Conservation (phyloP, 768 basidiomycete genomes). For the Calocera cornea region DNA sequence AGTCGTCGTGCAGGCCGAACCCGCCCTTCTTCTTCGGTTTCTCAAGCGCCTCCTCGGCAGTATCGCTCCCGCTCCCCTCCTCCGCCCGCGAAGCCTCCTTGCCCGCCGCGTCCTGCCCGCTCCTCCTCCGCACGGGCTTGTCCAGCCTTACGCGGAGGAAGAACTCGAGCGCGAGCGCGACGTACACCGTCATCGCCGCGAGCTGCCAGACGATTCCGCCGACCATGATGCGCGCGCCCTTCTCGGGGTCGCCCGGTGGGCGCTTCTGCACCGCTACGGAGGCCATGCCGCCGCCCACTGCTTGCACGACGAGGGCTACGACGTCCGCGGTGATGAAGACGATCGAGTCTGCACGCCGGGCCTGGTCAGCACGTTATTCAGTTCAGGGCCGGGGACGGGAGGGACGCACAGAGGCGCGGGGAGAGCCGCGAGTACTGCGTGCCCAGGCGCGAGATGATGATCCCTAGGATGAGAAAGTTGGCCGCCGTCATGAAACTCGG, state of each 20-base stretch:
- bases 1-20: not conserved
- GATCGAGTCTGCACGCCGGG: slow-evolving; percentile 10
- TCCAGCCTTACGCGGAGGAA: slow-evolving; percentile 30
- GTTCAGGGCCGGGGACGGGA: not conserved
- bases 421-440: slow-evolving; percentile 34
- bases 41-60: not conserved
- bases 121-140: slow-evolving; percentile 23
- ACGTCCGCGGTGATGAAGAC: slow-evolving; percentile 23
- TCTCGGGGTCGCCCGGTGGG: slow-evolving; percentile 11
- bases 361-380: not conserved
- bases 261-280: slow-evolving; percentile 11
- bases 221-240: slow-evolving; percentile 13
- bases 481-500: slow-evolving; percentile 29
- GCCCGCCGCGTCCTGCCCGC: not conserved
- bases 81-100: not conserved
- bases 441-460: slow-evolving; percentile 34
- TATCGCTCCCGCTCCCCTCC: not conserved
- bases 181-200: slow-evolving; percentile 22
- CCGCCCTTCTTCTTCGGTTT: not conserved
- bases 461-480: slow-evolving; percentile 45
- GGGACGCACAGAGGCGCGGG: slow-evolving; percentile 32
- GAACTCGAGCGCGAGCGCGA: slow-evolving; percentile 34
- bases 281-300: slow-evolving; percentile 27
- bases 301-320: slow-evolving; percentile 30
- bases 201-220: slow-evolving; percentile 17